Percentiles rank a stretch among this genome's conserved stretches.
These are phyloP conservation scores for Stachybotrys echinatus DNA, from an alignment of 2,329 filamentous ascomycete genomes.

Conservation along the genomic window DNA sequence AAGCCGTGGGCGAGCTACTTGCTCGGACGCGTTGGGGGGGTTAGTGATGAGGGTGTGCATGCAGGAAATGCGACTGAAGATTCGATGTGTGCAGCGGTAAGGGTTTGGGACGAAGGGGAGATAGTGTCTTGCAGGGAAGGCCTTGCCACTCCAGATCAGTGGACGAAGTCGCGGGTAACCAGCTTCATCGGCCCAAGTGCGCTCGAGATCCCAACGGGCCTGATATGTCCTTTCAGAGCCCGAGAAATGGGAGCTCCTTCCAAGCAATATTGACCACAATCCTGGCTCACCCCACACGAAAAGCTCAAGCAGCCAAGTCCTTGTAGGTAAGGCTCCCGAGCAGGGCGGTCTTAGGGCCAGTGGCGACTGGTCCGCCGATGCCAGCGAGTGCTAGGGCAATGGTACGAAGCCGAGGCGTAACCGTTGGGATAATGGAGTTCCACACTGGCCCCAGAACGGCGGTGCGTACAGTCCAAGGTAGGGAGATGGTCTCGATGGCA, in stretches of 20 bases:
- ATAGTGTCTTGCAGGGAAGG: too few relatives aligned
- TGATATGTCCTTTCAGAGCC: too few relatives aligned
- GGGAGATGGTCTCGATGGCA: neutral
- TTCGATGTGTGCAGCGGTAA: neutral
- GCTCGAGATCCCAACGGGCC: too few relatives aligned
- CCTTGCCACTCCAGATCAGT: too few relatives aligned
- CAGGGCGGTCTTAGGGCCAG: neutral
- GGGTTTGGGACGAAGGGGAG: neutral
- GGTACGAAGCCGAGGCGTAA: neutral
- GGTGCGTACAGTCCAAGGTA: neutral
- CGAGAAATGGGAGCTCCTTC: neutral
- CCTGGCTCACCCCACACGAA: neutral
- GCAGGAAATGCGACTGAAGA: neutral
- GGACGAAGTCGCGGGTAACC: too few relatives aligned
- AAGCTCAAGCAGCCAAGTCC: neutral
- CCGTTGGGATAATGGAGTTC: neutral
- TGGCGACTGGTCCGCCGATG: neutral
- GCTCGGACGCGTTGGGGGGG: neutral
- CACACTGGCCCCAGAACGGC: neutral
- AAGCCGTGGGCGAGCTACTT: constrained; percentile 9
- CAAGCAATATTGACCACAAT: neutral
- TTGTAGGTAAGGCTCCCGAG: neutral
- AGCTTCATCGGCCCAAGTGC: too few relatives aligned
- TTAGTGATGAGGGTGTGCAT: neutral
- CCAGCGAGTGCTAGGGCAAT: neutral